Conservation (phyloP, 495 filamentous ascomycete species). For the Aspergillus nidulans region DNA sequence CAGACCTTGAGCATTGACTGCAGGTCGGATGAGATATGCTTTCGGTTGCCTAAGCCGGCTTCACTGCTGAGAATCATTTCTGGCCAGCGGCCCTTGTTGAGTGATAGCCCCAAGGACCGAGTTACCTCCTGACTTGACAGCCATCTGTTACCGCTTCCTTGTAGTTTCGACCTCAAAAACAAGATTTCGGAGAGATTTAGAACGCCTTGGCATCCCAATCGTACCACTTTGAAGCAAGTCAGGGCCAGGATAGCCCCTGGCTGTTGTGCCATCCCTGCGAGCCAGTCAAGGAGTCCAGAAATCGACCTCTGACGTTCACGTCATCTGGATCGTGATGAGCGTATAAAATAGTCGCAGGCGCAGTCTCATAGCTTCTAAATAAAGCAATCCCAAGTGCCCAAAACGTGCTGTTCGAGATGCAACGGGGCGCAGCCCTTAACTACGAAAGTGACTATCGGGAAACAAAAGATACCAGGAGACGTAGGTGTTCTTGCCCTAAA, state of each 20-base stretch:
- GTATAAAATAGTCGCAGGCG: background rate
- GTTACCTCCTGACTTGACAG: background rate
- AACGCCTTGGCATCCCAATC: background rate
- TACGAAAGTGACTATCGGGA: background rate
- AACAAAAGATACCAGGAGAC: background rate
- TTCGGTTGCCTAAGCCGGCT: background rate
- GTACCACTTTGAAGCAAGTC: background rate
- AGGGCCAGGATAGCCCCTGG: background rate
- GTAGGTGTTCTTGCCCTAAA: constrained; percentile 4
- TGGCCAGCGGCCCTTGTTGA: background rate
- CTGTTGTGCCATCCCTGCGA: background rate
- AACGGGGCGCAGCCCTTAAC: constrained; percentile 3
- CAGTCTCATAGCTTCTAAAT: background rate
- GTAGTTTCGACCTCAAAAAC: background rate
- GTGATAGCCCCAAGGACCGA: background rate
- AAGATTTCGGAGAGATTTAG: background rate
- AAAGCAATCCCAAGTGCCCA: background rate
- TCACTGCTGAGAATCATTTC: background rate
- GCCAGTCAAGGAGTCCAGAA: background rate
- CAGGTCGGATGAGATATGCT: background rate
- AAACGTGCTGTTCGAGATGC: background rate
- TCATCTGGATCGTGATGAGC: background rate
- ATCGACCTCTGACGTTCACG: too few relatives aligned
- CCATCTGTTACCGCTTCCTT: background rate
- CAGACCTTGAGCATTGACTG: too few relatives aligned